These are phyloP conservation scores for Colletotrichum musae DNA, from an alignment of 2,329 filamentous ascomycete genomes.

Conservation along the genomic window DNA sequence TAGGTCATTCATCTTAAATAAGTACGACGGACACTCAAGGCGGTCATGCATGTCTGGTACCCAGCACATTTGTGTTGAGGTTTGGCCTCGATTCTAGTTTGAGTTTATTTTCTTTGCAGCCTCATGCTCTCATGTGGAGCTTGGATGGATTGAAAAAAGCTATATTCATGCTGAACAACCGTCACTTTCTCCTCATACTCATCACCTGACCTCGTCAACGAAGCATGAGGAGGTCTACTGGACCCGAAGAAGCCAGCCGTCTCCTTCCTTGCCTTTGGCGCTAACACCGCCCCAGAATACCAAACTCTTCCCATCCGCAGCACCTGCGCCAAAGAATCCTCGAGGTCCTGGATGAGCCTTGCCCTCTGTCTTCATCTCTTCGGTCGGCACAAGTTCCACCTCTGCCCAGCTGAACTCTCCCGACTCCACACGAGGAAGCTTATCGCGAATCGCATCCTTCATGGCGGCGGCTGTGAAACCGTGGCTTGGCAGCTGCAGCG, in stretches of 20 bases:
- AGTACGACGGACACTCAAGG: too few species aligned
- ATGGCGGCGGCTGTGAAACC: constrained; percentile 60
- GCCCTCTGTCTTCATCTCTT: constrained; percentile 58
- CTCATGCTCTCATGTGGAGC: too few species aligned
- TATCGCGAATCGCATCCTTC: constrained; percentile 64
- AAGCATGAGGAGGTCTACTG: not conserved
- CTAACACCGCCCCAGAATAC: constrained; percentile 69
- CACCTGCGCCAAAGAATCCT: constrained; percentile 56
- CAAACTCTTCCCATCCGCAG: constrained; percentile 61
- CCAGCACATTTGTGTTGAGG: too few species aligned
- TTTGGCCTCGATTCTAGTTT: too few species aligned
- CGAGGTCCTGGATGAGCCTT: constrained; percentile 56
- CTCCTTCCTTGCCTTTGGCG: constrained; percentile 54
- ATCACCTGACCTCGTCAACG: not conserved
- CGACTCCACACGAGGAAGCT: constrained; percentile 59
- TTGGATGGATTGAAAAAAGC: too few species aligned
- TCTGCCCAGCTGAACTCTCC: constrained; percentile 65
- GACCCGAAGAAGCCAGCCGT: constrained; percentile 56
- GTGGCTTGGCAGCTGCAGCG: constrained; percentile 65
- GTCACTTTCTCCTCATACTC: not conserved
- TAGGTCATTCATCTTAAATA: too few species aligned
- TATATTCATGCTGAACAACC: too few species aligned
- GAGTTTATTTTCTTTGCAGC: too few species aligned
- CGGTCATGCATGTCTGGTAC: too few species aligned
- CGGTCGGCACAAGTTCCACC: constrained; percentile 60